phyloP scores from a whole-genome alignment of 2,329 filamentous ascomycete genomes.

The Lecanicillium sp. region DNA sequence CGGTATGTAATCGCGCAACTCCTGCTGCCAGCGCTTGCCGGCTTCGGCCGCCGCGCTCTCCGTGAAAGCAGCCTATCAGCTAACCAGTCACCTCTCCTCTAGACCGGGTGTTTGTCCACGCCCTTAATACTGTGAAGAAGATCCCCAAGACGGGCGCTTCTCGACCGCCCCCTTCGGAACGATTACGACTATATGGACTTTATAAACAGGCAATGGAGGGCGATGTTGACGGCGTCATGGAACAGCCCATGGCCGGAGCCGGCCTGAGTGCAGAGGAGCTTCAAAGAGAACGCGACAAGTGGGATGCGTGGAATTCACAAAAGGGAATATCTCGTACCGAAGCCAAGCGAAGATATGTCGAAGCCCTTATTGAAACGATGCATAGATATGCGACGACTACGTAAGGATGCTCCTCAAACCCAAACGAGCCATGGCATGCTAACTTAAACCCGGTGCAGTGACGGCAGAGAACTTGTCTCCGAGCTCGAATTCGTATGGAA shows the following conservation, averaged over 20 bases:
- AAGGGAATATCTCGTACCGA: constrained; percentile 78
- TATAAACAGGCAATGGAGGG: constrained; percentile 99
- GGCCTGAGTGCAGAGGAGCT: constrained; percentile 44
- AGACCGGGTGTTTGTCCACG: constrained; percentile 99
- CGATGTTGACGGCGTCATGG: constrained; percentile 90
- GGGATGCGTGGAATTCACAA: constrained; percentile 94
- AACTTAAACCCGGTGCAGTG: constrained; percentile 33
- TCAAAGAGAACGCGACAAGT: constrained; percentile 57
- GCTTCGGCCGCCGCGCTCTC: not conserved
- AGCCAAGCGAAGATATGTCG: constrained; percentile 89
- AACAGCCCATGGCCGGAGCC: constrained; percentile 54
- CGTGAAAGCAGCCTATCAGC: not conserved
- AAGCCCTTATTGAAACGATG: constrained; percentile 93
- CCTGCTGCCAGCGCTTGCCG: not conserved
- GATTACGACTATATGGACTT: constrained; percentile 88
- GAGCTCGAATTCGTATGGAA: constrained; percentile 99
- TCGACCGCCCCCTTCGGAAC: constrained; percentile 75
- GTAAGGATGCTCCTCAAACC: too few relatives aligned
- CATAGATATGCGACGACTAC: constrained; percentile 86
- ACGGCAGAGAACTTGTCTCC: constrained; percentile 77
- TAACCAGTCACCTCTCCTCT: constrained; percentile 5
- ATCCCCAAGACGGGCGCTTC: constrained; percentile 88
- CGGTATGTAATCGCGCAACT: constrained; percentile 14
- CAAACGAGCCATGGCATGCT: too few relatives aligned
- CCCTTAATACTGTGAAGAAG: constrained; percentile 96